Percentiles rank a stretch among this genome's conserved stretches.
These are phyloP conservation scores for Stromatinia cepivora DNA, from an alignment of 2,329 filamentous ascomycete species.

Conservation along the genomic window DNA sequence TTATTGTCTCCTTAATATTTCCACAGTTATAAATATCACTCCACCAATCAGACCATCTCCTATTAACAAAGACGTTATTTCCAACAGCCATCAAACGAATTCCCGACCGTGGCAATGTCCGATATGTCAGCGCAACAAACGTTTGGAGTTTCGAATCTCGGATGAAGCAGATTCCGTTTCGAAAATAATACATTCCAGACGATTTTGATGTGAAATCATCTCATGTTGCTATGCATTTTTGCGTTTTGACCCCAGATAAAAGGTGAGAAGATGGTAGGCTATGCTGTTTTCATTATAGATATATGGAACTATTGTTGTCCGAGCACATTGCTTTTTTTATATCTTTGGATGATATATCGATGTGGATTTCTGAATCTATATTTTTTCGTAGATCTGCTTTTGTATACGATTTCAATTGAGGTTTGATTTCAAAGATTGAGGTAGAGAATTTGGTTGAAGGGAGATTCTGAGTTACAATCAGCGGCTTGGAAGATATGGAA, in stretches of 20 bases:
- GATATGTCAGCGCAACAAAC: background rate
- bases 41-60: background rate
- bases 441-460: background rate
- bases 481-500: background rate
- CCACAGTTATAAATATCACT: background rate
- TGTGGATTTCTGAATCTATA: background rate
- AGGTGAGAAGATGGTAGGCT: conserved; percentile 10
- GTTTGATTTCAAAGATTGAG: background rate
- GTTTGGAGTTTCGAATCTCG: conserved; percentile 4
- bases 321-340: background rate
- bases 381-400: background rate
- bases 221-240: background rate
- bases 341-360: background rate
- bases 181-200: conserved; percentile 14
- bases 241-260: background rate
- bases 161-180: conserved; percentile 18
- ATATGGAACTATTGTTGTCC: background rate
- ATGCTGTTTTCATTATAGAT: background rate
- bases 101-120: background rate
- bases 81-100: background rate
- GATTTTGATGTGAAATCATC: background rate
- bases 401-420: background rate
- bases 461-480: background rate
- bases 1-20: too few species aligned
- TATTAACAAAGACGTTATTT: background rate